phyloP scores from a whole-genome alignment of 2,329 filamentous ascomycete genomes.

The Curvularia lunata region DNA sequence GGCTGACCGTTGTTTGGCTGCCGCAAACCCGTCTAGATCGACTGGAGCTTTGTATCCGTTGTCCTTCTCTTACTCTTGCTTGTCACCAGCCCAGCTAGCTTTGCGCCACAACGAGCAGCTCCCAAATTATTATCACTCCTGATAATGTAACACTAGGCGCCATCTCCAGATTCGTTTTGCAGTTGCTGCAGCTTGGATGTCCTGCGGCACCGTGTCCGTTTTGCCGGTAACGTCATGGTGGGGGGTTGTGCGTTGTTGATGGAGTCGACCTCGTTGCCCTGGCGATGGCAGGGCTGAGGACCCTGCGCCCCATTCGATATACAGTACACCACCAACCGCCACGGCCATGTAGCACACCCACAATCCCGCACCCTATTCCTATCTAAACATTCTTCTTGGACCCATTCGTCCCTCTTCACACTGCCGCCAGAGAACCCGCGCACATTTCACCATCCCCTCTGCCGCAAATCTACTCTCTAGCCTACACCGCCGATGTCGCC shows the following conservation, averaged over 20 bases:
- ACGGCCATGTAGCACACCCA: constrained; percentile 15
- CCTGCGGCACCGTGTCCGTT: constrained; percentile 12
- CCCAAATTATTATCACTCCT: neutral
- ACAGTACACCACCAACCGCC: constrained; percentile 14
- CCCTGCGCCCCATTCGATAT: constrained; percentile 28
- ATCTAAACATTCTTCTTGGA: constrained; percentile 26
- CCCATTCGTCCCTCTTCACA: constrained; percentile 34
- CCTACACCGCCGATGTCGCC: constrained; percentile 25
- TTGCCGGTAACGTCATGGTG: constrained; percentile 21
- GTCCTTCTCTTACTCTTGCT: neutral
- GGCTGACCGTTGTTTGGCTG: neutral
- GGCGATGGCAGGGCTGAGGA: constrained; percentile 27
- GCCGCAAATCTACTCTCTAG: constrained; percentile 15
- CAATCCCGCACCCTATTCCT: constrained; percentile 37
- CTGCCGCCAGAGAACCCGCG: constrained; percentile 27
- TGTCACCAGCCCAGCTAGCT: neutral
- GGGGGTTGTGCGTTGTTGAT: constrained; percentile 35
- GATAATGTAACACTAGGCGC: neutral
- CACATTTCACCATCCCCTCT: constrained; percentile 21
- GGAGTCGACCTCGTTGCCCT: constrained; percentile 31
- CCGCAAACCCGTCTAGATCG: neutral
- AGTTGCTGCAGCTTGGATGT: constrained; percentile 6
- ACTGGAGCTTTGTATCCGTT: neutral
- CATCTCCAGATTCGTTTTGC: constrained; percentile 1
- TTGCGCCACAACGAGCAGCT: neutral